Percentiles rank a stretch among this genome's conserved stretches.
These are phyloP conservation scores for Sporobolus alterniflorus DNA, from an alignment of 202 grass and related monocot species.

Conservation along the genomic window DNA sequence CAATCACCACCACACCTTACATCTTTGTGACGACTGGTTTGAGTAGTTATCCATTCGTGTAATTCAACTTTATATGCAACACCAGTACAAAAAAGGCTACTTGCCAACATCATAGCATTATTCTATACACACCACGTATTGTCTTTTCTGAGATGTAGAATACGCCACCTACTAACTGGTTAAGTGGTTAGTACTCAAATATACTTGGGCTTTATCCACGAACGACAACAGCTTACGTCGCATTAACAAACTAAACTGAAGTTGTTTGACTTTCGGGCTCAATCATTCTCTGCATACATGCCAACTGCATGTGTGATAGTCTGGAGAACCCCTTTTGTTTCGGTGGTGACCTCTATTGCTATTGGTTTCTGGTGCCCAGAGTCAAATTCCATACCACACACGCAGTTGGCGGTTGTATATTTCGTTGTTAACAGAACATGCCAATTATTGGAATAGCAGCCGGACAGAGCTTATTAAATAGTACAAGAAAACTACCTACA, in stretches of 20 bases:
- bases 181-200: not conserved
- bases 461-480: not conserved
- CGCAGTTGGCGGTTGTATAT: not conserved
- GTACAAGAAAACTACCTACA: not conserved
- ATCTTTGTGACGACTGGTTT: no score
- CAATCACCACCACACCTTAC: no score
- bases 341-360: not conserved
- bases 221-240: not conserved
- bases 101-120: no score
- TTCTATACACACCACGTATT: no score
- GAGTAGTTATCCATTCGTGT: no score
- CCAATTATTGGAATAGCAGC: conserved; percentile 8
- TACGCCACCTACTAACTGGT: not conserved
- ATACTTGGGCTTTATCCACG: not conserved
- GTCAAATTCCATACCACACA: not conserved
- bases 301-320: not conserved
- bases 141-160: no score
- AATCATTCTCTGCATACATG: conserved; percentile 1
- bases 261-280: conserved; percentile 2
- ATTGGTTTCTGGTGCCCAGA: not conserved
- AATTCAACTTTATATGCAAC: no score
- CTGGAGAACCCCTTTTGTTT: not conserved
- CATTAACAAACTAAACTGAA: not conserved
- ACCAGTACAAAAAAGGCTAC: no score
- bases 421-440: not conserved